phyloP scores from a whole-genome alignment of 2,329 filamentous ascomycete genomes.

The Colletotrichum sp. region DNA sequence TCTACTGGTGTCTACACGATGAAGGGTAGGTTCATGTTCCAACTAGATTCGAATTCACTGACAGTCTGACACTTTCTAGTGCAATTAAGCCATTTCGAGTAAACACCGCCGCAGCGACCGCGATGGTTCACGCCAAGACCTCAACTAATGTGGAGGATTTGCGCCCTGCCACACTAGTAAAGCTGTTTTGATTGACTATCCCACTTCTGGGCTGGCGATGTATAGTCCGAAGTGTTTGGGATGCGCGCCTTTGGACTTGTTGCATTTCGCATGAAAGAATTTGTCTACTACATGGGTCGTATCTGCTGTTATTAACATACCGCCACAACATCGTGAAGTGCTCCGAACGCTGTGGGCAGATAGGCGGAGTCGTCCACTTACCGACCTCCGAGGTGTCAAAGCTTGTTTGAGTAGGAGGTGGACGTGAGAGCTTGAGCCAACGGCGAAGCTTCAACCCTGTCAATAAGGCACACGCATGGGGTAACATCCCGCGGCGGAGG shows the following conservation, averaged over 20 bases:
- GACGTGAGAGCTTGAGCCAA: background rate
- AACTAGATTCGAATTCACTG: background rate
- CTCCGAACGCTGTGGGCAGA: background rate
- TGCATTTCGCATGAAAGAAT: background rate
- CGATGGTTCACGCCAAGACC: background rate
- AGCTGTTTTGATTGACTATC: background rate
- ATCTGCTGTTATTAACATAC: background rate
- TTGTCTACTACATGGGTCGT: background rate
- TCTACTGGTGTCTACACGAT: background rate
- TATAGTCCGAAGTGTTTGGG: background rate
- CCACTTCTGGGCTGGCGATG: background rate
- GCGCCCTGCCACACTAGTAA: background rate
- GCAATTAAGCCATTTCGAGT: background rate
- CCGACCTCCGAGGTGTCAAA: background rate
- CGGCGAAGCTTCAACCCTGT: background rate
- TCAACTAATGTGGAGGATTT: background rate
- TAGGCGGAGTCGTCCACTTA: background rate
- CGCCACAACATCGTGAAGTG: background rate
- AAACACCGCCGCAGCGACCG: background rate
- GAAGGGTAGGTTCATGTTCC: background rate
- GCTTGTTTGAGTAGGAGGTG: background rate
- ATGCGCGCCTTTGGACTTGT: background rate
- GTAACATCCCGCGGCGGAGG: background rate
- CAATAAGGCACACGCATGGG: background rate
- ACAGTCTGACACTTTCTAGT: background rate